These are phyloP conservation scores for Phytophthora tubulina DNA, from an alignment of 352 stramenopile genomes.

Conservation along the genomic window DNA sequence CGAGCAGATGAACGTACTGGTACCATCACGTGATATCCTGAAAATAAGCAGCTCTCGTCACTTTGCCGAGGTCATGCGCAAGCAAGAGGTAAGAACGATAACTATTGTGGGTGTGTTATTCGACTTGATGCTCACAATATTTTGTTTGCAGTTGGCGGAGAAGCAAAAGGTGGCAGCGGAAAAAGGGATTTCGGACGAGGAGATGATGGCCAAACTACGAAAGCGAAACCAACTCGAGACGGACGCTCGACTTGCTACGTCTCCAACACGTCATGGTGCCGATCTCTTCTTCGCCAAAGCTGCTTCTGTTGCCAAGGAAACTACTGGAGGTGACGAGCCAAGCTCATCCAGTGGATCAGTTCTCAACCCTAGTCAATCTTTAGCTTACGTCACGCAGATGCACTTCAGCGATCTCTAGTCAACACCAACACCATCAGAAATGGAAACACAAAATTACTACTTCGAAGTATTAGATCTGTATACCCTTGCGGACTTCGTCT, in stretches of 20 bases:
- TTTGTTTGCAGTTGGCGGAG: slow-evolving; percentile 57
- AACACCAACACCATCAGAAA: slow-evolving; percentile 1
- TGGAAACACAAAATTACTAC: slow-evolving; percentile 43
- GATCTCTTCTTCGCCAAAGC: slow-evolving; percentile 50
- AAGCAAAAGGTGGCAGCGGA: slow-evolving; percentile 83
- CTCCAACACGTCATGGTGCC: slow-evolving; percentile 52
- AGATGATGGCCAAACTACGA: slow-evolving; percentile 80
- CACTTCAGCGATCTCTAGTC: slow-evolving; percentile 71
- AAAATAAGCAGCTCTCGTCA: slow-evolving; percentile 90
- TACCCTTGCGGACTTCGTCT: slow-evolving; percentile 28
- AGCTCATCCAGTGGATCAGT: slow-evolving; percentile 8
- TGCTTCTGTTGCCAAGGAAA: slow-evolving; percentile 38
- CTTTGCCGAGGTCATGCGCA: slow-evolving; percentile 83
- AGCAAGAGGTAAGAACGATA: slow-evolving; percentile 68
- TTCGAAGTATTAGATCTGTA: slow-evolving; percentile 42
- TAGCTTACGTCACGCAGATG: slow-evolving; percentile 80
- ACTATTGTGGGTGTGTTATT: neutral
- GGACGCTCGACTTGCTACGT: slow-evolving; percentile 74
- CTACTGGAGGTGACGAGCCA: slow-evolving; percentile 8
- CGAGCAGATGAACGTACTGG: slow-evolving; percentile 63
- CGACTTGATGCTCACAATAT: slow-evolving; percentile 4
- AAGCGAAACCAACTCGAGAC: slow-evolving; percentile 81
- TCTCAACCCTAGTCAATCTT: slow-evolving; percentile 52
- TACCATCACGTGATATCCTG: slow-evolving; percentile 84
- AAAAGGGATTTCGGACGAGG: slow-evolving; percentile 85